Evolutionary conservation across 176 grass and related monocot genomes (phyloP).

Genomic region (Thinopyrum elongatum): DNA sequence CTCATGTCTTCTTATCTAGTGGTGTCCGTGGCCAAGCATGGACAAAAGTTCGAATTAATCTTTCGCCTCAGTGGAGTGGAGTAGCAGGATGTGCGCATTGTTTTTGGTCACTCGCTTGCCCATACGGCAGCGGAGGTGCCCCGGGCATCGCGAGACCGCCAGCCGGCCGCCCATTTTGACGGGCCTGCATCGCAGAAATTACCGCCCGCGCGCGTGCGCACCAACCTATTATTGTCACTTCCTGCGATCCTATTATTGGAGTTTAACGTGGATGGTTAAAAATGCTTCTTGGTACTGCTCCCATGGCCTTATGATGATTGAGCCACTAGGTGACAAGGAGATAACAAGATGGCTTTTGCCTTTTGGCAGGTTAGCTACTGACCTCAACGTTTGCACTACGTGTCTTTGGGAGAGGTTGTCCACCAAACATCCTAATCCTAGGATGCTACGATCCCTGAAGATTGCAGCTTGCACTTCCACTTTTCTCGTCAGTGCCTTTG

Average conservation of each 20-base stretch:
- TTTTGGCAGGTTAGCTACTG: conserved; percentile 2
- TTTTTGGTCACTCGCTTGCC: background rate
- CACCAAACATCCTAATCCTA: background rate
- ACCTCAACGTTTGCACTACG: background rate
- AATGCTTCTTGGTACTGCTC: background rate
- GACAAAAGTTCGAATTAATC: background rate
- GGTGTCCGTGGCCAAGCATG: too few species aligned
- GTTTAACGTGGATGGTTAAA: conserved; percentile 10
- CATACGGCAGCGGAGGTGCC: conserved; percentile 7
- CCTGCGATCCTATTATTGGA: background rate
- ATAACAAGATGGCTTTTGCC: background rate
- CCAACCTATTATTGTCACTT: background rate
- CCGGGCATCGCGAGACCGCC: conserved; percentile 40
- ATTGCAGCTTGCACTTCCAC: background rate
- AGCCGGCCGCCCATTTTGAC: background rate
- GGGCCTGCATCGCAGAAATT: background rate
- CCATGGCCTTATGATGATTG: background rate
- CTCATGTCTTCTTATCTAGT: background rate
- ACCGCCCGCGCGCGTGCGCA: background rate
- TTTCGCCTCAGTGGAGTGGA: background rate
- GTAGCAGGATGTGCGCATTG: background rate
- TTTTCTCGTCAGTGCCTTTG: background rate
- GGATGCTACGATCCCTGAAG: background rate
- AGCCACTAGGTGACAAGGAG: background rate
- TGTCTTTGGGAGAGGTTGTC: conserved; percentile 3